Conservation (phyloP, 108 stramenopile genomes). For the Nitzschia sp. region DNA sequence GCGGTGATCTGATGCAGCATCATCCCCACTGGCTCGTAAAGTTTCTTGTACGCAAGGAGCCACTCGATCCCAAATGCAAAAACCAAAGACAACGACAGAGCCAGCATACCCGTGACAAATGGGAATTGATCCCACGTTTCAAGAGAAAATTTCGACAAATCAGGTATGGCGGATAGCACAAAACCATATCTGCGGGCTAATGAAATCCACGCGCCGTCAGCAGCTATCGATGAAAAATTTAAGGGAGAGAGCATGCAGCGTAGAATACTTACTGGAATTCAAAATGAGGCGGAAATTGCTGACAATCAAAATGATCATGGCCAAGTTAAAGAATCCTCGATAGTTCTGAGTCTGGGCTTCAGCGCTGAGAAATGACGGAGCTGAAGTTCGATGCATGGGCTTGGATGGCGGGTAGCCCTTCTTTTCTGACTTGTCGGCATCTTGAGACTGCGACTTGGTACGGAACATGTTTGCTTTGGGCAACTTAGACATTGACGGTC, state of each 20-base stretch:
- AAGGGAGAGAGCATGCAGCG: not conserved
- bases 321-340: constrained; percentile 81
- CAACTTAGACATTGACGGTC: constrained; percentile 43
- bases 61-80: constrained; percentile 65
- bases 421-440: constrained; percentile 48
- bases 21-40: constrained; percentile 58
- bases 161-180: constrained; percentile 24
- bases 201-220: not conserved
- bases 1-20: constrained; percentile 67
- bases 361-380: constrained; percentile 59
- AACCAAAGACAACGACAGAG: constrained; percentile 57
- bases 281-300: constrained; percentile 75
- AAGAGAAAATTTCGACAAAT: constrained; percentile 16
- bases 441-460: constrained; percentile 40
- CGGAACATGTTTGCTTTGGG: constrained; percentile 46
- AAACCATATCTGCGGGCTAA: constrained; percentile 66
- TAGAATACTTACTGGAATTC: constrained; percentile 24
- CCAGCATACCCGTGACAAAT: constrained; percentile 57
- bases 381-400: constrained; percentile 70
- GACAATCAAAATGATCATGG: constrained; percentile 73
- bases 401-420: constrained; percentile 66
- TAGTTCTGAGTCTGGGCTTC: constrained; percentile 74
- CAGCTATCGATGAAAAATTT: not conserved
- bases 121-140: constrained; percentile 53
- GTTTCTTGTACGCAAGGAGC: constrained; percentile 33